Evolutionary conservation across 192 early-diverging fungal genomes (phyloP), one percentile per base, ranked within the genome.

Genomic region (Coemansia sp.): DNA sequence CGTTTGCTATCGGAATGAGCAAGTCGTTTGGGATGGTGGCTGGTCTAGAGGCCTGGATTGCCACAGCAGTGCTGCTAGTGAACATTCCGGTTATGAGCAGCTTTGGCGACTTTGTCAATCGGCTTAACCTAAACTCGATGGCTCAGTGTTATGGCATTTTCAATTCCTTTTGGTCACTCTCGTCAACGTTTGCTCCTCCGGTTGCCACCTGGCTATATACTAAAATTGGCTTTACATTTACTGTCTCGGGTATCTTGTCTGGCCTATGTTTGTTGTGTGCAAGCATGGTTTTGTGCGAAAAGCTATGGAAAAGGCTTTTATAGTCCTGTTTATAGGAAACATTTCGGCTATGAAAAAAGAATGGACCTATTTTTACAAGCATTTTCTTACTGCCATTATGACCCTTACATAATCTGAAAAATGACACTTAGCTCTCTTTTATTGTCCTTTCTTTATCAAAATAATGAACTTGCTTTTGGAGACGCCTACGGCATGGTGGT

Each of bases 71-170:
- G 5, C 35, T 76, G 8, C 6, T 65, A 14, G 66, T 69, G 2
- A 76, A 69, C 41, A 68, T 76, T 11, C 66, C 72, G 10, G 72
- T 76, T 9, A 76, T 76, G 72, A 76, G 72, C 40, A 76, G 72
- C 38, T 76, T 76, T 55, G 72, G 72, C 46, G 72, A 76, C 21
- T 76, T 76, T 62, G 72, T 76, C 40, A 76, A 76, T 28, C 31
- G 53, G 13, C 45, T 76, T 16, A 65, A 63, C 5, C 45, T 69
- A 12, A 62, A 69, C 37, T 76, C 72, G 20, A 76, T 76, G 72
- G 66, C 72, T 5, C 66, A 69, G 41, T 53, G 62, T 35, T 76
- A 76, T 19, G 66, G 72, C 19, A 45, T 76, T 3, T 69, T 68
- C 48, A 76, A 76, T 33, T 56, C 58, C 19, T 64, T 69, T 36